A percentile compares a stretch with the other conserved stretches of the same genome.
Conservation (phyloP, 148 eudicot species). For the Polygonum aviculare region DNA sequence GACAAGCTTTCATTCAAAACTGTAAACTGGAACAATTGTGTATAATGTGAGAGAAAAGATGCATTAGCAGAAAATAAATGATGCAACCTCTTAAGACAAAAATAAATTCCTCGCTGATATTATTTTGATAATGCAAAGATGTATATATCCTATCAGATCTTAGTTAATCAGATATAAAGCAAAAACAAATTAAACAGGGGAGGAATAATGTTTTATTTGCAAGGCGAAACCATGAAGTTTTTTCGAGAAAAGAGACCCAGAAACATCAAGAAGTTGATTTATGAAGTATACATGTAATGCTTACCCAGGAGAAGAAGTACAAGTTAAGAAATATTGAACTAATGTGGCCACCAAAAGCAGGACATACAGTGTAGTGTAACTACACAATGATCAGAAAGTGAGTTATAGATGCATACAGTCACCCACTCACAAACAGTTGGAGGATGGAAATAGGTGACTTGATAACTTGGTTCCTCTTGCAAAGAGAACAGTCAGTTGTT, state of each 20-base stretch:
- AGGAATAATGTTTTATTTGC: background rate
- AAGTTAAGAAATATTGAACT: slow-evolving; percentile 69
- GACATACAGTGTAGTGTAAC: slow-evolving; percentile 60
- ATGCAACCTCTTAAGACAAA: background rate
- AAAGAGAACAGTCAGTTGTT: background rate
- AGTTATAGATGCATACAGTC: background rate
- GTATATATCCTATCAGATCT: background rate
- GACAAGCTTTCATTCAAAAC: background rate
- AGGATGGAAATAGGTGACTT: background rate
- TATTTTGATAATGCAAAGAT: background rate
- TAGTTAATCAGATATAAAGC: background rate
- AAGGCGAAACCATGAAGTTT: background rate
- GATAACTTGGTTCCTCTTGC: background rate
- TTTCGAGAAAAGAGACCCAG: background rate
- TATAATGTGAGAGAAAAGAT: too few species aligned
- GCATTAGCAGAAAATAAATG: background rate
- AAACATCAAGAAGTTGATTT: background rate
- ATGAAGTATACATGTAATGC: background rate
- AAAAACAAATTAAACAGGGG: too few species aligned
- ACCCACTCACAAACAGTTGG: background rate
- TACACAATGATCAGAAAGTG: slow-evolving; percentile 13
- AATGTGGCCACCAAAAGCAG: slow-evolving; percentile 62
- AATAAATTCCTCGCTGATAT: background rate
- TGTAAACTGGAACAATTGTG: background rate
- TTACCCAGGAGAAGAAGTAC: slow-evolving; percentile 93